A percentile compares a stretch with the other conserved stretches of the same genome.
phyloP scores from a whole-genome alignment of 73 alveolate genomes.

The Paraurostyla sp. region DNA sequence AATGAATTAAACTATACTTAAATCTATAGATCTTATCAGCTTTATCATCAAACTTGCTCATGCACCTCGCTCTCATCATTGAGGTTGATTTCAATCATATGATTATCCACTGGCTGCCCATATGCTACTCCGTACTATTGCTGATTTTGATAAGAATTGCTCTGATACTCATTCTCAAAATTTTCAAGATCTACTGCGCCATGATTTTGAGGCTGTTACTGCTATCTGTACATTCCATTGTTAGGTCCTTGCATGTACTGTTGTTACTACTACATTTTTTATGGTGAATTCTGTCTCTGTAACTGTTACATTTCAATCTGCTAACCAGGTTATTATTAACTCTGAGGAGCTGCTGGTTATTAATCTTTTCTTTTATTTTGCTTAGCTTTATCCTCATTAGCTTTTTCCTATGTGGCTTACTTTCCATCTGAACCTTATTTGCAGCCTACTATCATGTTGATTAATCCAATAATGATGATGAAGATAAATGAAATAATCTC shows the following conservation, averaged over 20 bases:
- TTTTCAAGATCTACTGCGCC: no score
- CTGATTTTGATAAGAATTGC: background rate
- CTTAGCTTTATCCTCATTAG: background rate
- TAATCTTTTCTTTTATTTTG: background rate
- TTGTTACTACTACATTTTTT: background rate
- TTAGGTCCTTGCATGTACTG: no score
- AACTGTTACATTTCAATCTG: background rate
- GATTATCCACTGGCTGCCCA: background rate
- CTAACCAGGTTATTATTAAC: background rate
- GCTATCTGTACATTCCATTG: no score
- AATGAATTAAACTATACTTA: no score
- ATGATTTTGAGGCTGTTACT: no score
- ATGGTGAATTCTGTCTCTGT: background rate
- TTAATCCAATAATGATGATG: background rate
- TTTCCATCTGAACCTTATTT: conserved; percentile 39
- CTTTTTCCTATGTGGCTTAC: background rate
- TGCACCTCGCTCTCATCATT: conserved; percentile 17
- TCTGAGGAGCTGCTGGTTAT: background rate
- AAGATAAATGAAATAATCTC: background rate
- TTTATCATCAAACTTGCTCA: conserved; percentile 20
- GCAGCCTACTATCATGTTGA: conserved; percentile 26
- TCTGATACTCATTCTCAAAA: background rate
- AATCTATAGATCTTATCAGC: no score
- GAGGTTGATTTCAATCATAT: conserved; percentile 22
- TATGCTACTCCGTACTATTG: background rate